Evolutionary conservation across 106 monocot species (phyloP).

Genomic region (Dendrobium chrysotoxum): DNA sequence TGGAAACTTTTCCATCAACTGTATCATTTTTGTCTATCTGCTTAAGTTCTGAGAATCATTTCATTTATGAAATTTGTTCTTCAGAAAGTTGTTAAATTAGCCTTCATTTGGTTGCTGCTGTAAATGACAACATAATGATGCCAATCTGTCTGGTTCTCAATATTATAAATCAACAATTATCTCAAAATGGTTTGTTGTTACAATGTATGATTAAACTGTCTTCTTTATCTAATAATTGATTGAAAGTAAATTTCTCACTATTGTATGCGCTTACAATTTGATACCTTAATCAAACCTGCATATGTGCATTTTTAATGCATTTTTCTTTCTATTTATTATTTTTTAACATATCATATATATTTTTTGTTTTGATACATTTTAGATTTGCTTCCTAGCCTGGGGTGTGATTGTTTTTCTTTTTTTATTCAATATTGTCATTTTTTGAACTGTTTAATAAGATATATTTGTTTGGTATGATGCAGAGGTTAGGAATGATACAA

Average conservation of each 20-base stretch:
- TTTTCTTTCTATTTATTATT: not conserved
- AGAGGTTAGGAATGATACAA: conserved; percentile 56
- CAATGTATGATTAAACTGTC: conserved; percentile 1
- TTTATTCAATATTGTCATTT: conserved; percentile 4
- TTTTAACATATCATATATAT: not conserved
- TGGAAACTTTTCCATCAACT: not conserved
- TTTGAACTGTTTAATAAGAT: not conserved
- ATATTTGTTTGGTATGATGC: conserved; percentile 9
- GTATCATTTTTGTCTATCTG: not conserved
- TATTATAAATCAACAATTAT: not conserved
- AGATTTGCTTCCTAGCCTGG: not conserved
- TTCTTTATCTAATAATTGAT: not conserved
- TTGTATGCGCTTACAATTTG: not conserved
- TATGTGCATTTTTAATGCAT: not conserved
- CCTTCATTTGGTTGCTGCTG: too few species aligned
- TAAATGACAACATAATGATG: too few species aligned
- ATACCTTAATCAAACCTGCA: not conserved
- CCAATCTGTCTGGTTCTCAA: not conserved
- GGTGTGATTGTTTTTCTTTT: not conserved
- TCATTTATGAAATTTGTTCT: not conserved
- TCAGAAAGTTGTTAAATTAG: not conserved
- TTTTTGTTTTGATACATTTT: not conserved
- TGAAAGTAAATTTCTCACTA: not conserved
- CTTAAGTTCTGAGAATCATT: not conserved
- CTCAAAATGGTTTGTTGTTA: not conserved